Evolutionary conservation across 495 filamentous ascomycete genomes (phyloP).

Genomic region (Podospora tetraspora): DNA sequence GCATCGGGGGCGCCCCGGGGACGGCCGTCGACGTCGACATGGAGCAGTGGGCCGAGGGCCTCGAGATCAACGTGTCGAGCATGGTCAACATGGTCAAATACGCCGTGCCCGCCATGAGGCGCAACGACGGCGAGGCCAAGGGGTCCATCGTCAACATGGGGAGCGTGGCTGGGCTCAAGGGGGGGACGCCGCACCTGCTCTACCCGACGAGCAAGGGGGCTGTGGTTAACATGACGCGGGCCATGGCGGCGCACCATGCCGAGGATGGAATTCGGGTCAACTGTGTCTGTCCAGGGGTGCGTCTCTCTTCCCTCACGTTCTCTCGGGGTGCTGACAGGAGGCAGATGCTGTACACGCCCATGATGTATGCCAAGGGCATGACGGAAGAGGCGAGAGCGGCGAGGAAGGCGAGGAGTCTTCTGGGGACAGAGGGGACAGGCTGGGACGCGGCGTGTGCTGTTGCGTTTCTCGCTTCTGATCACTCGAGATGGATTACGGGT

Average conservation of each 20-base stretch:
- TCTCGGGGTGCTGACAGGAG: slow-evolving; percentile 4
- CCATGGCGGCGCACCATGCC: slow-evolving; percentile 55
- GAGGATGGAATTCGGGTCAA: slow-evolving; percentile 51
- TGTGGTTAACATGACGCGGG: slow-evolving; percentile 53
- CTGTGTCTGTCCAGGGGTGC: slow-evolving; percentile 52
- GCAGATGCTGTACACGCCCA: slow-evolving; percentile 54
- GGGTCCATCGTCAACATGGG: slow-evolving; percentile 56
- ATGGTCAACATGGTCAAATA: slow-evolving; percentile 56
- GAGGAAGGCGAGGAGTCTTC: slow-evolving; percentile 44
- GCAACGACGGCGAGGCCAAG: slow-evolving; percentile 28
- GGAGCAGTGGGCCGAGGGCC: slow-evolving; percentile 45
- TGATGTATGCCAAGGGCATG: slow-evolving; percentile 53
- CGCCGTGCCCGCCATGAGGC: slow-evolving; percentile 49
- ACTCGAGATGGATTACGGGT: slow-evolving; percentile 49
- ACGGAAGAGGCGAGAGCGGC: slow-evolving; percentile 43
- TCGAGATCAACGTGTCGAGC: slow-evolving; percentile 54
- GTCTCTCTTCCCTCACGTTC: background rate
- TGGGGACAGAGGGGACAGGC: slow-evolving; percentile 50
- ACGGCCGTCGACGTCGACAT: slow-evolving; percentile 53
- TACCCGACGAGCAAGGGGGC: slow-evolving; percentile 61
- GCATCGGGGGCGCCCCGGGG: slow-evolving; percentile 48
- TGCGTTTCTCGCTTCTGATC: slow-evolving; percentile 42
- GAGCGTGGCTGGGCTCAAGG: slow-evolving; percentile 51
- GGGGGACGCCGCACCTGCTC: slow-evolving; percentile 53
- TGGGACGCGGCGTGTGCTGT: slow-evolving; percentile 44